phyloP scores from a whole-genome alignment of 75 land plant genomes.

The Azolla pinnata region DNA sequence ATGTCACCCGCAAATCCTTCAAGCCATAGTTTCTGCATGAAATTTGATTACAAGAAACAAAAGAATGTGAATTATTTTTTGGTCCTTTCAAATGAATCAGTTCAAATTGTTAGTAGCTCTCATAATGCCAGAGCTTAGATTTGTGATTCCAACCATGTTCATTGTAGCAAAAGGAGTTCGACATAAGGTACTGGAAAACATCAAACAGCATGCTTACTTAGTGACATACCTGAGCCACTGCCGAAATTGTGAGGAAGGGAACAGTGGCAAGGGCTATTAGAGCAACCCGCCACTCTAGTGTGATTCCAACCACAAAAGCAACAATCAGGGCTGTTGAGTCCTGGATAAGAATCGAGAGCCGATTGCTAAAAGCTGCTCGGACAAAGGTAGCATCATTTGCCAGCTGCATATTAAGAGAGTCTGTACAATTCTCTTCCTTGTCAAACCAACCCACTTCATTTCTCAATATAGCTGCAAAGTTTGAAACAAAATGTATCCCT shows the following conservation, averaged over 20 bases:
- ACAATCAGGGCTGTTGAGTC: slow-evolving; percentile 83
- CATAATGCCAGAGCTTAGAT: no score
- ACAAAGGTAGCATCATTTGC: slow-evolving; percentile 99
- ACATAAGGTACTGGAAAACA: no score
- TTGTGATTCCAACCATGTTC: no score
- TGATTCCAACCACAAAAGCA: slow-evolving; percentile 73
- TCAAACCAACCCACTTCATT: slow-evolving; percentile 99
- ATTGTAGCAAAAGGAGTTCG: no score
- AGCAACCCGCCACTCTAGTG: slow-evolving; percentile 84
- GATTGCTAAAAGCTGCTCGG: slow-evolving; percentile 96
- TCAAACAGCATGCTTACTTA: no score
- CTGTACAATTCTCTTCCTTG: slow-evolving; percentile 94
- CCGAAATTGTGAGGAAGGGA: slow-evolving; percentile 77
- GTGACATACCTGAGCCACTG: slow-evolving; percentile 84
- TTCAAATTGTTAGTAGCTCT: no score
- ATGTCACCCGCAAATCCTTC: slow-evolving; percentile 95
- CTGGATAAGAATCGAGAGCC: slow-evolving; percentile 91
- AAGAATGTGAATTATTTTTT: no score
- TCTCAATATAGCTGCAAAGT: slow-evolving; percentile 93
- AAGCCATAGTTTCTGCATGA: slow-evolving; percentile 91
- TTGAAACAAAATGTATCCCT: no score
- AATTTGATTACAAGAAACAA: no score
- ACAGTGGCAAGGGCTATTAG: slow-evolving; percentile 85
- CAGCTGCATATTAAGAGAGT: slow-evolving; percentile 90
- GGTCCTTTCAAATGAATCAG: no score